Conservation (phyloP, 192 early-diverging fungal genomes). For the Gamsiella multidivaricata region DNA sequence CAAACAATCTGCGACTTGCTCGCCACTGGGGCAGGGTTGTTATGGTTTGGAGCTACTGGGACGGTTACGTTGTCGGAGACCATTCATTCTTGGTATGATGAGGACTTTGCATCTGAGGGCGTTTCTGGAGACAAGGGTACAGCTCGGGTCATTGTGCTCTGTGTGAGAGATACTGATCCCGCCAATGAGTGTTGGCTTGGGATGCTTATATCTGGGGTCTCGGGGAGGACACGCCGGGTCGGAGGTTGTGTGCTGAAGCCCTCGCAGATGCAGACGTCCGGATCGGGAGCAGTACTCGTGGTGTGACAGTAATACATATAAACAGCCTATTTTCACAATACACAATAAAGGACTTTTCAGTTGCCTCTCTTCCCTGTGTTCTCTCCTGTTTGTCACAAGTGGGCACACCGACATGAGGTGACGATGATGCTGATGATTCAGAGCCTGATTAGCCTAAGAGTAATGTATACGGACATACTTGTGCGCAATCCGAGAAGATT, state of each 20-base stretch:
- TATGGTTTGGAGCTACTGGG: constrained; percentile 7
- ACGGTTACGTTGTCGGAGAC: not conserved
- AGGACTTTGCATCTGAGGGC: not conserved
- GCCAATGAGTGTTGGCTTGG: constrained; percentile 3
- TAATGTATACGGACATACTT: no score
- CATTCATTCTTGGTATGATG: not conserved
- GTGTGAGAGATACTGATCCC: not conserved
- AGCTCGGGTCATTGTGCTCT: not conserved
- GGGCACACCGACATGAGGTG: no score
- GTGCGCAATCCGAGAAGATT: no score
- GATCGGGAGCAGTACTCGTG: not conserved
- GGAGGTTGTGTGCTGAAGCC: not conserved
- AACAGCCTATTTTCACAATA: not conserved
- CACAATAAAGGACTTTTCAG: no score
- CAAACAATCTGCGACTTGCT: constrained; percentile 6
- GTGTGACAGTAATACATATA: not conserved
- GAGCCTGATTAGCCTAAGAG: no score
- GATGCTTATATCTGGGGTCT: constrained; percentile 1
- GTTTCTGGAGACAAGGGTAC: not conserved
- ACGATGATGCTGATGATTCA: no score
- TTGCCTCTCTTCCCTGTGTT: no score
- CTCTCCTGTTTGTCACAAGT: no score
- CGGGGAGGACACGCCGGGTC: not conserved
- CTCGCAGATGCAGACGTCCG: not conserved
- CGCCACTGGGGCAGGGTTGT: not conserved